These are phyloP conservation scores for Stellera chamaejasme DNA, from an alignment of 345 rosid species.

Conservation along the genomic window DNA sequence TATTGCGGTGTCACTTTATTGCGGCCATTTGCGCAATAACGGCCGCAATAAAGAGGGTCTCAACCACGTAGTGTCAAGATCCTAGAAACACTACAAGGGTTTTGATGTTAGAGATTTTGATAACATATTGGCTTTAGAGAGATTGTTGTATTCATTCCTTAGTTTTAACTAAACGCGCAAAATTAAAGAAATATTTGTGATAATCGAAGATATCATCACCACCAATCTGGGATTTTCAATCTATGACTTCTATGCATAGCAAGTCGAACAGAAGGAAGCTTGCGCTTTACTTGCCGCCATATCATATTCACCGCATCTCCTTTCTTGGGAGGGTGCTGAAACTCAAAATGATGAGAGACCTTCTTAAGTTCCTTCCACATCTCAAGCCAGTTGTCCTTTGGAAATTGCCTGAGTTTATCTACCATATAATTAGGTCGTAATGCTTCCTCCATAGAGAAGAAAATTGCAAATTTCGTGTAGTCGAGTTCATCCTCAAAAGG, in stretches of 20 bases:
- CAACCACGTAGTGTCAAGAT: too few relatives aligned
- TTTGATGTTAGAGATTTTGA: too few relatives aligned
- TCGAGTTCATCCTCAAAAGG: slow-evolving; percentile 73
- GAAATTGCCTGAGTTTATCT: slow-evolving; percentile 44
- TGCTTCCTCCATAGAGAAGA: slow-evolving; percentile 62
- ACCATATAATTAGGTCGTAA: slow-evolving; percentile 54
- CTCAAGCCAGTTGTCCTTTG: slow-evolving; percentile 54
- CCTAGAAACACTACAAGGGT: too few relatives aligned
- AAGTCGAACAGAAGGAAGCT: slow-evolving; percentile 46
- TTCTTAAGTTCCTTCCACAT: slow-evolving; percentile 64
- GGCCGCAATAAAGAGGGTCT: too few relatives aligned
- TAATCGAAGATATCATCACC: too few relatives aligned
- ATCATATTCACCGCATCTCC: slow-evolving; percentile 71
- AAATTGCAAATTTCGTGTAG: slow-evolving; percentile 53
- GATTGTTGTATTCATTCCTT: too few relatives aligned
- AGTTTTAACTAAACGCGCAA: too few relatives aligned
- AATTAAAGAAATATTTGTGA: too few relatives aligned
- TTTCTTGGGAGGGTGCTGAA: slow-evolving; percentile 56
- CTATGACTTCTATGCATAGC: slow-evolving; percentile 63
- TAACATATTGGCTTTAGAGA: too few relatives aligned
- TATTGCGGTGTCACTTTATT: too few relatives aligned
- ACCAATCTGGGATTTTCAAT: slow-evolving; percentile 75
- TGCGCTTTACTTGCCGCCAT: slow-evolving; percentile 73
- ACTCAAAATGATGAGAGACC: slow-evolving; percentile 61
- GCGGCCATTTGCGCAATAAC: too few relatives aligned